phyloP scores from a whole-genome alignment of 2,329 filamentous ascomycete species.

The Meredithiella fracta region DNA sequence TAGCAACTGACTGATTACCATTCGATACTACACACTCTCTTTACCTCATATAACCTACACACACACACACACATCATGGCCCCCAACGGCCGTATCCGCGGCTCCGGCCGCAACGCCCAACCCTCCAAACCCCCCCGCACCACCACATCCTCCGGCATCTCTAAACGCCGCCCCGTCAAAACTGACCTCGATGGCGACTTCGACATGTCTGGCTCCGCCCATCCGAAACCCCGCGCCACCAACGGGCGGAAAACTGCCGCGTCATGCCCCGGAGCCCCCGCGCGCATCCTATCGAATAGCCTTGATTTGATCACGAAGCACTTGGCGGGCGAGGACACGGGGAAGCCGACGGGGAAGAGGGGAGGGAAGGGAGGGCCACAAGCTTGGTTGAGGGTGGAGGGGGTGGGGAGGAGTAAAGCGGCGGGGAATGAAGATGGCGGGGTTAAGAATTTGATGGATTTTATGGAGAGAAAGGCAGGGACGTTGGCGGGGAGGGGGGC shows the following conservation, averaged over 20 bases:
- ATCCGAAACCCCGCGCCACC: constrained; percentile 19
- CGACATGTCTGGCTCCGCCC: constrained; percentile 34
- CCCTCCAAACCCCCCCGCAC: constrained; percentile 6
- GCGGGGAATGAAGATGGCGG: constrained; percentile 50
- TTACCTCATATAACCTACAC: not conserved
- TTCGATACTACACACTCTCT: not conserved
- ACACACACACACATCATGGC: constrained; percentile 3
- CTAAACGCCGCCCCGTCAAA: constrained; percentile 30
- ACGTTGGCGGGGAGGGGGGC: constrained; percentile 29
- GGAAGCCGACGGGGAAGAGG: constrained; percentile 16
- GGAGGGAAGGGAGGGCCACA: constrained; percentile 2
- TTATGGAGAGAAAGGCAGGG: constrained; percentile 55
- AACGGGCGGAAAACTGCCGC: constrained; percentile 16
- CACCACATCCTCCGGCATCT: constrained; percentile 28
- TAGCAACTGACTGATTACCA: no score
- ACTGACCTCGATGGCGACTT: constrained; percentile 42
- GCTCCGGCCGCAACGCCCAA: constrained; percentile 12
- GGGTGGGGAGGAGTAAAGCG: constrained; percentile 53
- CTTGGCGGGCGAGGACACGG: constrained; percentile 24
- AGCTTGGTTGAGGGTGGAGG: constrained; percentile 34
- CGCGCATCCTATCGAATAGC: constrained; percentile 20
- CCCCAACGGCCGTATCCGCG: constrained; percentile 13
- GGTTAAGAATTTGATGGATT: constrained; percentile 44
- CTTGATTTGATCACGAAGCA: constrained; percentile 30
- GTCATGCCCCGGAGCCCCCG: no score